Conservation (phyloP, 257 asterid species). For the Cordia subcordata region DNA sequence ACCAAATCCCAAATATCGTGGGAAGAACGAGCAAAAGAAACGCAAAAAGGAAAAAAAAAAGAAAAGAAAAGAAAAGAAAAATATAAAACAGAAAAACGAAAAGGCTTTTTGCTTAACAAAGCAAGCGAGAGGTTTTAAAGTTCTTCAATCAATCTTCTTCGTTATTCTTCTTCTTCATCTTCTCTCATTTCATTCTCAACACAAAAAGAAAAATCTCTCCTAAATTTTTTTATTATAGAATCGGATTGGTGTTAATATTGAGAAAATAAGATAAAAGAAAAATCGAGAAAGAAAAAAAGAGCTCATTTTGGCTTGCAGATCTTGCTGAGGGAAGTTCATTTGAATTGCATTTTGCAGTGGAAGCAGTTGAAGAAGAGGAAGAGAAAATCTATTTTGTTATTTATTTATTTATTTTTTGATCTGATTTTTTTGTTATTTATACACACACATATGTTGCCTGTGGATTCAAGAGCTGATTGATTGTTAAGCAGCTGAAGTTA, state of each 20-base stretch:
- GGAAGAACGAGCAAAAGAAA: conserved; percentile 12
- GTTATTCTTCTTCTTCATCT: conserved; percentile 12
- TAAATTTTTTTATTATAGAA: conserved; percentile 19
- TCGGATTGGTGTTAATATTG: conserved; percentile 23
- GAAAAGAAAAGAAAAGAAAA: conserved; percentile 2
- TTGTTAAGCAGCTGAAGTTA: conserved; percentile 32
- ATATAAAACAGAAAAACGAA: background rate
- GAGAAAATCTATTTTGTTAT: too few relatives aligned
- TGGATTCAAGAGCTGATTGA: conserved; percentile 26
- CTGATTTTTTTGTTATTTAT: conserved; percentile 14
- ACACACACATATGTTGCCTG: conserved; percentile 8
- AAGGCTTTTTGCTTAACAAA: background rate
- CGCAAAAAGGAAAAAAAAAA: conserved; percentile 13
- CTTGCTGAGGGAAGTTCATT: conserved; percentile 30
- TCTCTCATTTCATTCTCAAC: background rate
- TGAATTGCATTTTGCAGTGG: conserved; percentile 6
- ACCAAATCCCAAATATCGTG: conserved; percentile 72
- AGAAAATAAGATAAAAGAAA: background rate
- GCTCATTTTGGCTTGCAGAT: conserved; percentile 44
- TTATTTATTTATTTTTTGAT: conserved; percentile 30
- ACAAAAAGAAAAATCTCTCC: conserved; percentile 9
- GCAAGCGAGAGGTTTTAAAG: background rate
- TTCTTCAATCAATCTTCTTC: conserved; percentile 12
- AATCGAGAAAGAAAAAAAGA: conserved; percentile 8
- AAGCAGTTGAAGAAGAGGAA: conserved; percentile 17